Evolutionary conservation across 352 stramenopile species (phyloP).

Genomic region (Phytophthora boehmeriae): DNA sequence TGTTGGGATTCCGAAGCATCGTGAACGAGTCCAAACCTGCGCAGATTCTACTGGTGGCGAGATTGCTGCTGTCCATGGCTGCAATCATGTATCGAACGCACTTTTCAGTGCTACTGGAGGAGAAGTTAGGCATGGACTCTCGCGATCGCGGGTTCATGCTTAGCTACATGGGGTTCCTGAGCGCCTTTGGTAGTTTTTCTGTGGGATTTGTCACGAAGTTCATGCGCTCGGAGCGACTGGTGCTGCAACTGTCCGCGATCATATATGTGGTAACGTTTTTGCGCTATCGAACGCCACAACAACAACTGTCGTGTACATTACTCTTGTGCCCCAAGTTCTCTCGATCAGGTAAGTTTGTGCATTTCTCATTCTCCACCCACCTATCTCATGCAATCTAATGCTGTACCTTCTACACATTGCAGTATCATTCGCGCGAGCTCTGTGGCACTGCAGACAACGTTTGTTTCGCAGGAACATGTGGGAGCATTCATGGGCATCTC

Average conservation of each 20-base stretch:
- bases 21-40: conserved; percentile 66
- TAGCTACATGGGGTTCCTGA: conserved; percentile 83
- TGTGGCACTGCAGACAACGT: conserved; percentile 71
- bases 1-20: conserved; percentile 68
- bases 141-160: conserved; percentile 70
- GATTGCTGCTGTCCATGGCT: conserved; percentile 74
- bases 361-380: conserved; percentile 1
- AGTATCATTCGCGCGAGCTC: conserved; percentile 86
- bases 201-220: conserved; percentile 58
- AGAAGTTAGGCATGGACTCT: conserved; percentile 78
- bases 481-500: conserved; percentile 84
- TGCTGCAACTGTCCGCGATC: conserved; percentile 68
- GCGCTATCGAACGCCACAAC: conserved; percentile 57
- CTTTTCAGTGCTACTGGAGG: conserved; percentile 78
- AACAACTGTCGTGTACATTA: conserved; percentile 56
- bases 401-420: conserved; percentile 16
- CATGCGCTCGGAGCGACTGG: conserved; percentile 57
- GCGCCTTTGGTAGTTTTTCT: conserved; percentile 64
- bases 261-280: conserved; percentile 80
- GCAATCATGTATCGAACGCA: conserved; percentile 82
- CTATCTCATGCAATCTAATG: conserved; percentile 1
- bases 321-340: conserved; percentile 72
- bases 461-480: conserved; percentile 70
- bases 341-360: conserved; percentile 52
- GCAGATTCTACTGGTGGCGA: conserved; percentile 71